These are phyloP conservation scores for Monosporozyma yasuniensis DNA, from an alignment of 805 yeast genomes.

Conservation along the genomic window DNA sequence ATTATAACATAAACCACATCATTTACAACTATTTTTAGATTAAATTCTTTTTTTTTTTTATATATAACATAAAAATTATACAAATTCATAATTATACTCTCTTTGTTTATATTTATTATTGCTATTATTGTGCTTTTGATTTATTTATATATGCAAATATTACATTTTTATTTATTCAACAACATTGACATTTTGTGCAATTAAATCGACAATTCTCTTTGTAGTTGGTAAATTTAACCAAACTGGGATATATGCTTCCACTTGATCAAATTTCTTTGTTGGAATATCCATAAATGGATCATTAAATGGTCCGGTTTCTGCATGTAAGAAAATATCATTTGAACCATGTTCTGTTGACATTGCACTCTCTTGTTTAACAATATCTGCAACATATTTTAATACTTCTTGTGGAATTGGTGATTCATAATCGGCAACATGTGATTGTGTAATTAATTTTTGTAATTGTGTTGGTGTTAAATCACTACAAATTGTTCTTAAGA, in stretches of 20 bases:
- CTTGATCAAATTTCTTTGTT: conserved; percentile 68
- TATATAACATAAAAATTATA: not conserved
- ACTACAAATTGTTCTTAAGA: conserved; percentile 90
- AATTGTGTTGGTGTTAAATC: conserved; percentile 91
- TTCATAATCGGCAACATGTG: conserved; percentile 89
- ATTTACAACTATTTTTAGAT: not conserved
- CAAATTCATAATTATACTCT: not conserved
- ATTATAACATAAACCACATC: not conserved
- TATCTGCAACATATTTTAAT: conserved; percentile 69
- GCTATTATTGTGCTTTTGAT: not conserved
- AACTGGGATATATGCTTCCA: conserved; percentile 89
- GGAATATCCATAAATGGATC: conserved; percentile 75
- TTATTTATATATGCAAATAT: not conserved
- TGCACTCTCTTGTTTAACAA: conserved; percentile 49
- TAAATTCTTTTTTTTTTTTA: not conserved
- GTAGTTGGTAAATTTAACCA: conserved; percentile 85
- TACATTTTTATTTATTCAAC: not conserved
- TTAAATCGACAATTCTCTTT: conserved; percentile 80
- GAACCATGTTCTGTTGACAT: conserved; percentile 37
- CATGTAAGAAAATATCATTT: conserved; percentile 58
- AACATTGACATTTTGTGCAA: conserved; percentile 70
- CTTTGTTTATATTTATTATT: not conserved
- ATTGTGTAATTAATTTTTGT: conserved; percentile 82
- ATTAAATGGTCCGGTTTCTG: conserved; percentile 64
- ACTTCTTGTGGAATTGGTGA: conserved; percentile 81